phyloP scores from a whole-genome alignment of 2,329 filamentous ascomycete genomes.

The Penicillium sp. region DNA sequence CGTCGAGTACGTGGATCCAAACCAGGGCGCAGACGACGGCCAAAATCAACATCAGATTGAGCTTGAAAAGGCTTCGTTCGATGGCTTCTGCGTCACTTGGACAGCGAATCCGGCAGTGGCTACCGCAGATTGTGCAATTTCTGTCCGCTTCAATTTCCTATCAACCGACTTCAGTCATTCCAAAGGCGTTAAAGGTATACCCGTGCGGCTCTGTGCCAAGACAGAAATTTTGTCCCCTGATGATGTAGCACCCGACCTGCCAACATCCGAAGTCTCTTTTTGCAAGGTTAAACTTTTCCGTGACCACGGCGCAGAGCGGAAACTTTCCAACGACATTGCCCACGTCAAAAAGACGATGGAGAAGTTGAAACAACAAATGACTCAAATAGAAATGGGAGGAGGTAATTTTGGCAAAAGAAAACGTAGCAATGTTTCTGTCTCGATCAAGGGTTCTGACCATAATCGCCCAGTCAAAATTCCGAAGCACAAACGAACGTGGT shows the following conservation, averaged over 20 bases:
- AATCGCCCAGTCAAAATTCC: conserved; percentile 72
- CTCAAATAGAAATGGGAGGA: conserved; percentile 63
- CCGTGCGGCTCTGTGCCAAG: conserved; percentile 87
- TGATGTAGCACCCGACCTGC: conserved; percentile 4
- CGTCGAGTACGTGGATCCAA: conserved; percentile 81
- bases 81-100: conserved; percentile 91
- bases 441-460: conserved; percentile 38
- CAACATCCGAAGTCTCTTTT: conserved; percentile 70
- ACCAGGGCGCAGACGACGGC: conserved; percentile 52
- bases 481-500: conserved; percentile 94
- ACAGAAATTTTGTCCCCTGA: conserved; percentile 54
- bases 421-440: conserved; percentile 52
- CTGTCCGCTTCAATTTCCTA: conserved; percentile 95
- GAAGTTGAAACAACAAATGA: conserved; percentile 89
- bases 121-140: conserved; percentile 72
- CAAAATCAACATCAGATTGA: conserved; percentile 61
- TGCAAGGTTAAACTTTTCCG: conserved; percentile 97
- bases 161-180: conserved; percentile 99
- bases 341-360: conserved; percentile 97
- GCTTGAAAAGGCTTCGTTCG: conserved; percentile 75
- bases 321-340: conserved; percentile 88
- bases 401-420: conserved; percentile 60
- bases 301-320: conserved; percentile 91
- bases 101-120: conserved; percentile 64
- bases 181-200: conserved; percentile 96